Percentiles rank a stretch among this genome's conserved stretches.
These are phyloP conservation scores for Pestalotiopsis sp. DNA, from an alignment of 2,329 filamentous ascomycete genomes.

Conservation along the genomic window DNA sequence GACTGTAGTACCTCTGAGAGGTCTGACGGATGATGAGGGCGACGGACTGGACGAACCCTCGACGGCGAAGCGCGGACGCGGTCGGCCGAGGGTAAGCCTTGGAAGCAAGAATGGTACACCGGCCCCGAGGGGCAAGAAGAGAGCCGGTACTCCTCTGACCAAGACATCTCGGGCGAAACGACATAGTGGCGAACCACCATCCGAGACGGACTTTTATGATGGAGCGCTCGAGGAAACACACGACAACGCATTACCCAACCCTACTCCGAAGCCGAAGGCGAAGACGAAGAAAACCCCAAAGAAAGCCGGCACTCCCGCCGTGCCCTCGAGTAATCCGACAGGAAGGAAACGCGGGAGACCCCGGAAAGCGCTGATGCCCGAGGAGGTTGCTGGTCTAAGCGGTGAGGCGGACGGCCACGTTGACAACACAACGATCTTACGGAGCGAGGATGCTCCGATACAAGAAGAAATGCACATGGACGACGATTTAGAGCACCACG, in stretches of 20 bases:
- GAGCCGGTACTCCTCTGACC: slow-evolving; percentile 46
- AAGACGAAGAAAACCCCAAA: slow-evolving; percentile 31
- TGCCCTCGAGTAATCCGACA: slow-evolving; percentile 27
- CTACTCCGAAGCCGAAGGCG: slow-evolving; percentile 36
- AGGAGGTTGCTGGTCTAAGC: slow-evolving; percentile 23
- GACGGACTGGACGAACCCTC: slow-evolving; percentile 14
- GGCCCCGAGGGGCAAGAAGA: slow-evolving; percentile 47
- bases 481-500: slow-evolving; percentile 1
- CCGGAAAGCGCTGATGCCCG: slow-evolving; percentile 28
- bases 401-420: slow-evolving; percentile 15
- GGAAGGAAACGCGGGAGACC: slow-evolving; percentile 34
- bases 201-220: slow-evolving; percentile 26
- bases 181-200: slow-evolving; percentile 29
- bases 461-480: slow-evolving; percentile 4
- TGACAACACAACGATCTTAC: slow-evolving; percentile 13
- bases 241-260: slow-evolving; percentile 24
- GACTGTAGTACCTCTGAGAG: slow-evolving; percentile 51
- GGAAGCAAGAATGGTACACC: slow-evolving; percentile 56
- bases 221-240: slow-evolving; percentile 25
- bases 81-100: slow-evolving; percentile 38
- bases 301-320: slow-evolving; percentile 20
- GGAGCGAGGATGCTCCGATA: not conserved
- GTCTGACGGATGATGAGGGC: slow-evolving; percentile 44
- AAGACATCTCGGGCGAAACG: slow-evolving; percentile 37
- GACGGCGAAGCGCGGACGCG: slow-evolving; percentile 28